Percentiles rank a stretch among this genome's conserved stretches.
These are phyloP conservation scores for Pichia rugopelliculosa DNA, from an alignment of 805 yeast species.

Conservation along the genomic window DNA sequence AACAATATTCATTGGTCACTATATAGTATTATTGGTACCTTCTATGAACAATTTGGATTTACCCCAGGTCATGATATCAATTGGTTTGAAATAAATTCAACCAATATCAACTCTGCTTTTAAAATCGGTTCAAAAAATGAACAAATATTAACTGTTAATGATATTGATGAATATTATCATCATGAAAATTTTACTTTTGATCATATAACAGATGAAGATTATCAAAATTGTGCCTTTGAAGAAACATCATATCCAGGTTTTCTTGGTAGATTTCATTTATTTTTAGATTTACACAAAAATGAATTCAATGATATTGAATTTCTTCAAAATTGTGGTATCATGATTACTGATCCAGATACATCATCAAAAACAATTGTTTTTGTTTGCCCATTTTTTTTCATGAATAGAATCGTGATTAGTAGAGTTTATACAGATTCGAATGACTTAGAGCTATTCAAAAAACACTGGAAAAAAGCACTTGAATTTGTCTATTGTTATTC, in stretches of 20 bases:
- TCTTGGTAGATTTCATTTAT: slow-evolving; percentile 1
- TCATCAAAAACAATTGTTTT: slow-evolving; percentile 1
- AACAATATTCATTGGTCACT: slow-evolving; percentile 6
- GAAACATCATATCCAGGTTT: slow-evolving; percentile 1
- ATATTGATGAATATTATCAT: slow-evolving; percentile 2
- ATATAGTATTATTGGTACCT: slow-evolving; percentile 8
- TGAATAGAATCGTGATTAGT: background rate
- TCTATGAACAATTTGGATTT: slow-evolving; percentile 9
- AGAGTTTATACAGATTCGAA: slow-evolving; percentile 3
- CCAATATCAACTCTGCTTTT: background rate
- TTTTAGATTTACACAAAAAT: background rate
- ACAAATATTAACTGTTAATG: background rate
- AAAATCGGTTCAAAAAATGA: background rate
- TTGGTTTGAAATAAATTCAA: background rate
- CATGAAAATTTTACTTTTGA: background rate
- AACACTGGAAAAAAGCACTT: slow-evolving; percentile 3
- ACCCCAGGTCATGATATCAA: background rate
- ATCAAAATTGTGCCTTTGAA: slow-evolving; percentile 2
- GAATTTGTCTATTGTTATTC: slow-evolving; percentile 4
- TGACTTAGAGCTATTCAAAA: background rate
- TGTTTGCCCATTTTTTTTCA: slow-evolving; percentile 3
- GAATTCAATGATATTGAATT: background rate
- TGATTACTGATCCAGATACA: background rate
- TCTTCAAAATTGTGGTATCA: slow-evolving; percentile 2
- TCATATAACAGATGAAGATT: background rate